phyloP scores from a whole-genome alignment of 805 yeast genomes.

The Spathaspora arborariae region DNA sequence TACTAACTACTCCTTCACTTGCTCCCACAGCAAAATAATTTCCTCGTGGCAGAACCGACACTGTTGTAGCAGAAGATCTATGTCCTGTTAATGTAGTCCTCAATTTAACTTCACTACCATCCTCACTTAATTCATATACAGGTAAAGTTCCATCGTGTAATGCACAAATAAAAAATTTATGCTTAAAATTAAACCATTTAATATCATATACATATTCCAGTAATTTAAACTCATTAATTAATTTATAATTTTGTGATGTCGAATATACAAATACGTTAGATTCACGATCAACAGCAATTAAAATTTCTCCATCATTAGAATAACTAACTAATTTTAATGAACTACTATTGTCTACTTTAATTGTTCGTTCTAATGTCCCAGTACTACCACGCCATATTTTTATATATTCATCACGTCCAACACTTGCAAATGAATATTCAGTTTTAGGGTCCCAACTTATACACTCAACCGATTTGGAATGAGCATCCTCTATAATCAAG shows the following conservation, averaged over 20 bases:
- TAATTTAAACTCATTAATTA: conserved; percentile 18
- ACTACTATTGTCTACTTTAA: conserved; percentile 18
- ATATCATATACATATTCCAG: conserved; percentile 35
- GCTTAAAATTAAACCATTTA: conserved; percentile 44
- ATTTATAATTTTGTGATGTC: conserved; percentile 25
- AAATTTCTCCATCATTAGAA: conserved; percentile 44
- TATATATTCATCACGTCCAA: conserved; percentile 44
- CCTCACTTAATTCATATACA: conserved; percentile 16
- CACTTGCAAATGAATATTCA: conserved; percentile 45
- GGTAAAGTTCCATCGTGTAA: conserved; percentile 44
- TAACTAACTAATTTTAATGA: conserved; percentile 26
- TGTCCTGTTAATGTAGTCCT: conserved; percentile 37
- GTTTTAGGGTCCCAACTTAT: conserved; percentile 48
- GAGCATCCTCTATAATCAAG: conserved; percentile 38
- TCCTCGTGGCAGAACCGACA: conserved; percentile 53
- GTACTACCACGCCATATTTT: conserved; percentile 43
- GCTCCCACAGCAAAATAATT: conserved; percentile 49
- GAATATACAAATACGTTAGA: conserved; percentile 35
- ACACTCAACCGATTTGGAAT: conserved; percentile 34
- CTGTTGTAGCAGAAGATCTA: conserved; percentile 44
- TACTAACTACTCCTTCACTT: conserved; percentile 51
- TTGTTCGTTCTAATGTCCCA: conserved; percentile 28
- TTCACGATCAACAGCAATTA: conserved; percentile 42
- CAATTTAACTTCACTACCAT: conserved; percentile 5
- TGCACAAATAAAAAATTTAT: conserved; percentile 33